Percentiles rank a stretch among this genome's conserved stretches.
Conservation (phyloP, 345 rosid species). For the Salix purpurea region DNA sequence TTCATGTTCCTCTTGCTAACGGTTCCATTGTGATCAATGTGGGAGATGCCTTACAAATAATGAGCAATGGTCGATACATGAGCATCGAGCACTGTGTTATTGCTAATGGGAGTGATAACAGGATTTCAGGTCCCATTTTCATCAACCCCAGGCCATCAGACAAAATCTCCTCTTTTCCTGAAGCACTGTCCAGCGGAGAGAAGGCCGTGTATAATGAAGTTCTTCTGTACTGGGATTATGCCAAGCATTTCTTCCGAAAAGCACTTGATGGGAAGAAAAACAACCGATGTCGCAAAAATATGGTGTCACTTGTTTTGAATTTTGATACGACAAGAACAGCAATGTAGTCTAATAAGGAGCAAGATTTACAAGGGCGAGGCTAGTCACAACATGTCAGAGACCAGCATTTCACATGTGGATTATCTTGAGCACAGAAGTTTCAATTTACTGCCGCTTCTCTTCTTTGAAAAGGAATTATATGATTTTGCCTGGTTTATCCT, state of each 20-base stretch:
- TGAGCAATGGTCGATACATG: conserved; percentile 9
- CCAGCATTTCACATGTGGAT: neutral
- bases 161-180: conserved; percentile 20
- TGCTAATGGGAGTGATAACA: conserved; percentile 9
- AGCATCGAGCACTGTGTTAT: conserved; percentile 25
- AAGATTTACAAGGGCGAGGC: neutral
- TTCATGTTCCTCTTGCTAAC: no score
- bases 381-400: neutral
- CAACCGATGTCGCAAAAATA: neutral
- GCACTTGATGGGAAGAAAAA: conserved; percentile 14
- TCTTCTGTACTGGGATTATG: conserved; percentile 11
- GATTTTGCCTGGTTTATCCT: neutral
- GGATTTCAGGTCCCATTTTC: conserved; percentile 29
- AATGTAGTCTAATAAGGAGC: neutral
- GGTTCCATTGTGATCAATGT: no score
- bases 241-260: conserved; percentile 12
- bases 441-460: neutral
- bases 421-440: neutral
- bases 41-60: no score
- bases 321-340: neutral
- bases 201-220: conserved; percentile 15
- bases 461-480: neutral
- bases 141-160: conserved; percentile 13
- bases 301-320: neutral
- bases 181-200: conserved; percentile 16